These are phyloP conservation scores for Xylariomycetidae sp. DNA, from an alignment of 2,329 filamentous ascomycete genomes.

Conservation along the genomic window DNA sequence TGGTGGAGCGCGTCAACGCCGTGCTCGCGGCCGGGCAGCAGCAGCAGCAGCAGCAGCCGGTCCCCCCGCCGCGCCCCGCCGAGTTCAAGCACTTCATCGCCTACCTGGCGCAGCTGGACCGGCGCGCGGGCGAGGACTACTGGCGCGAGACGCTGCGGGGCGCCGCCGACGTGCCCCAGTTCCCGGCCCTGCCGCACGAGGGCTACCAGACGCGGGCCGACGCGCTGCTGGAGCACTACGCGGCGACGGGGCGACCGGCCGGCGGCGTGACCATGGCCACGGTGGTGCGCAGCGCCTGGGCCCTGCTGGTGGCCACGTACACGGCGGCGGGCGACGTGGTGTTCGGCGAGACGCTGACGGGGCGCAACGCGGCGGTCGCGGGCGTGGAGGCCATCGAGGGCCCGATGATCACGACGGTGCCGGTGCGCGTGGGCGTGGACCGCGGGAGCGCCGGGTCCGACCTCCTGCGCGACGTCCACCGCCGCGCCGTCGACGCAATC, in stretches of 20 bases:
- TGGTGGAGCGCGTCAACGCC: constrained; percentile 42
- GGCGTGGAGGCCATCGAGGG: constrained; percentile 51
- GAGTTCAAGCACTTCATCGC: constrained; percentile 45
- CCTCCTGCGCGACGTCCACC: constrained; percentile 51
- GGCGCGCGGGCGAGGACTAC: constrained; percentile 34
- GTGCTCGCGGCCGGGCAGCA: constrained; percentile 32
- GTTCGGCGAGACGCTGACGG: constrained; percentile 55
- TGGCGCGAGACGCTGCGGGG: constrained; percentile 42
- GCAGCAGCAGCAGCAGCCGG: too few species aligned
- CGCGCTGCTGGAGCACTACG: constrained; percentile 47
- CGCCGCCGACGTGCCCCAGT: constrained; percentile 38
- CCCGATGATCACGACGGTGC: constrained; percentile 56
- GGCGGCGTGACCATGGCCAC: constrained; percentile 47
- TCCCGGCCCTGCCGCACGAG: constrained; percentile 39
- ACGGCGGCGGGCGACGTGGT: constrained; percentile 46
- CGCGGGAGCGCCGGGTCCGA: constrained; percentile 21
- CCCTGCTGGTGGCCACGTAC: constrained; percentile 47
- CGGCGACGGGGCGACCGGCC: constrained; percentile 28
- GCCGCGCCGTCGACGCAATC: constrained; percentile 50
- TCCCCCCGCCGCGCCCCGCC: too few species aligned
- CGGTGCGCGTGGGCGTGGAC: constrained; percentile 41
- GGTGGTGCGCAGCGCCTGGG: constrained; percentile 54
- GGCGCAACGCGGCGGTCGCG: constrained; percentile 43
- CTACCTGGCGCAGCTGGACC: constrained; percentile 36
- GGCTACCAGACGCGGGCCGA: constrained; percentile 46